Evolutionary conservation across 2,329 filamentous ascomycete species (phyloP), one percentile per base, ranked within the genome.

Genomic region (Alternaria metachromatica): DNA sequence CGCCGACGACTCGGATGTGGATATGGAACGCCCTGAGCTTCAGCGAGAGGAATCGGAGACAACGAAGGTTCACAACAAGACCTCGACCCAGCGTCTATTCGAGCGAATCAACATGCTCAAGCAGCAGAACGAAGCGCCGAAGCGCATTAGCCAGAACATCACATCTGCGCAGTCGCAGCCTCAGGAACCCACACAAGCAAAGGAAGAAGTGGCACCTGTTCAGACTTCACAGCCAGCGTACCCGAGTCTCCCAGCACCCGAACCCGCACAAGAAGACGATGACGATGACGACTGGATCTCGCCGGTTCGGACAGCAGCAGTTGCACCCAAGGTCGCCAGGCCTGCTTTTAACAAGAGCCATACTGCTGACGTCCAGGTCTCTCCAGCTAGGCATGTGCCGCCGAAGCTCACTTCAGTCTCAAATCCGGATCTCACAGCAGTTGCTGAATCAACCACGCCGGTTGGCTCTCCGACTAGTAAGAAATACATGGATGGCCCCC

Each of bases 41-140:
- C 73, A 78, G 18, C 72, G 71, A 49, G 74, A 83, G 30, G 85
- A 88, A 23, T 81, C 83, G 1, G 86, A 86, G 46, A 84, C 84
- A 28, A 85, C 86, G 6, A 87, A 85, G 69, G 80, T 86, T 3
- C 90, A 95, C 74, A 93, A 89, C 80, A 96, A 96, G 78, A 94
- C 93, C 0, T 96, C 96, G n/a, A 97, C 96, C 0, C 94, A 98
- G 78, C 87, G 92, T 46, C 84, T 99, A 15, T 94, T 97, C 69
- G 95, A 98, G 73, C 93, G 94, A 72, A 98, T 99, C 72, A 97
- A 90, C 66, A 87, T 90, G 85, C 84, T 91, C 84, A 89, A 80
- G 81, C 86, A 64, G 78, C 82, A 74, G 77, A 84, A 74, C 50
- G 78, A 76, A 56, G 74, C 70, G 51, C 76, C 76, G 10, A 80